Evolutionary conservation across 306 rosid species (phyloP).

Genomic region (Glycine latifolia): DNA sequence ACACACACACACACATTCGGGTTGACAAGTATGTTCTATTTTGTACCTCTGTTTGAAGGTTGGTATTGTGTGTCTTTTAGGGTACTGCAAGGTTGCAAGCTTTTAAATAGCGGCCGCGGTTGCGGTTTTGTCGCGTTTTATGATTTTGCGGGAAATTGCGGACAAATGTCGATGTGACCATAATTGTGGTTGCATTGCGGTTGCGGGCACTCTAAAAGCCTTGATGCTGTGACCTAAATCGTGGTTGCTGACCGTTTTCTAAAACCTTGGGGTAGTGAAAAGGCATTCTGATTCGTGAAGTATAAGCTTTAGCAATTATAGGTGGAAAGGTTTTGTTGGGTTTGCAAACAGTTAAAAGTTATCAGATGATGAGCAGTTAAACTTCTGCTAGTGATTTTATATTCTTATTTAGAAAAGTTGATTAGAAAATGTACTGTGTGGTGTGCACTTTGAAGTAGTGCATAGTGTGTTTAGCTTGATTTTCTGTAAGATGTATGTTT

Average conservation of each 20-base stretch:
- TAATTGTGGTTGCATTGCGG: neutral
- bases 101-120: too few species aligned
- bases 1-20: neutral
- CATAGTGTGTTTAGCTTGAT: neutral
- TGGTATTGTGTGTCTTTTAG: neutral
- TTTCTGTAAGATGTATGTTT: neutral
- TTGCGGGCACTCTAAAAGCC: too few species aligned
- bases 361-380: neutral
- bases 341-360: constrained; percentile 4
- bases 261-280: neutral
- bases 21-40: neutral
- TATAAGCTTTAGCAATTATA: neutral
- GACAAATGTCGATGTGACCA: too few species aligned
- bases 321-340: constrained; percentile 14
- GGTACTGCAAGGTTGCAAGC: neutral
- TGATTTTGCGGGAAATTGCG: too few species aligned
- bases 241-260: too few species aligned
- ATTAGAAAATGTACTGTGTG: neutral
- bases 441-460: neutral
- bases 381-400: neutral
- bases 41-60: constrained; percentile 2
- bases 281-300: neutral
- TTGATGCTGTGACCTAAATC: too few species aligned
- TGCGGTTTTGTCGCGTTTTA: too few species aligned
- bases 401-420: neutral